Evolutionary conservation across 345 rosid species (phyloP).

Genomic region (Populus tremula): DNA sequence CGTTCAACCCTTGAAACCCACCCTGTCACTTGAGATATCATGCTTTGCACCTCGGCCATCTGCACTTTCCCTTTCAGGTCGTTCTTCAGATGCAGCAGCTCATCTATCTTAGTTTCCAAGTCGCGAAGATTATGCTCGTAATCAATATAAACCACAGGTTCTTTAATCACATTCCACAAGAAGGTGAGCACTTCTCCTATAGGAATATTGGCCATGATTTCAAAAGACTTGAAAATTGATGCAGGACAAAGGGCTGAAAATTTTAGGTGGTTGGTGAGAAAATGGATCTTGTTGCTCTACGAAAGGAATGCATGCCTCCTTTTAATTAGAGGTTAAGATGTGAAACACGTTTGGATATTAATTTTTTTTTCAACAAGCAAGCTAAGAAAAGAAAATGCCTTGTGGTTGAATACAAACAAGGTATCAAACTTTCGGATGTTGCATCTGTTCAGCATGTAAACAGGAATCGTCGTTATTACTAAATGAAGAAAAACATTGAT

Average conservation of each 20-base stretch:
- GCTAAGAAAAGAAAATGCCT: no score
- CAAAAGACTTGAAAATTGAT: neutral
- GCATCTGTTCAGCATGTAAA: no score
- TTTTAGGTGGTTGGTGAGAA: neutral
- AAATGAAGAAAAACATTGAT: no score
- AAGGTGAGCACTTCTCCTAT: neutral
- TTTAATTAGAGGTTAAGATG: neutral
- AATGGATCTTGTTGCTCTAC: no score
- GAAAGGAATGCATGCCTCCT: neutral
- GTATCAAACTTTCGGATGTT: neutral
- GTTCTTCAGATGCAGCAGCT: neutral
- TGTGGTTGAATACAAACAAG: neutral
- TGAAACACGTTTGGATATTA: neutral
- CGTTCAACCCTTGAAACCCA: neutral
- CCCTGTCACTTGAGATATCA: neutral
- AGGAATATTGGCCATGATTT: neutral
- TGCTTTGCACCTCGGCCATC: neutral
- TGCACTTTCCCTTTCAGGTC: neutral
- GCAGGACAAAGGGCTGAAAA: neutral
- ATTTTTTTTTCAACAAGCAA: neutral
- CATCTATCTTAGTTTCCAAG: neutral
- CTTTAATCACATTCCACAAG: neutral
- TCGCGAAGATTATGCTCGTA: neutral
- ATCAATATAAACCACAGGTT: slow-evolving; percentile 4
- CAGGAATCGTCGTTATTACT: no score